Conservation (phyloP, 805 yeast species). For the Yarrowia yakushimensis region DNA sequence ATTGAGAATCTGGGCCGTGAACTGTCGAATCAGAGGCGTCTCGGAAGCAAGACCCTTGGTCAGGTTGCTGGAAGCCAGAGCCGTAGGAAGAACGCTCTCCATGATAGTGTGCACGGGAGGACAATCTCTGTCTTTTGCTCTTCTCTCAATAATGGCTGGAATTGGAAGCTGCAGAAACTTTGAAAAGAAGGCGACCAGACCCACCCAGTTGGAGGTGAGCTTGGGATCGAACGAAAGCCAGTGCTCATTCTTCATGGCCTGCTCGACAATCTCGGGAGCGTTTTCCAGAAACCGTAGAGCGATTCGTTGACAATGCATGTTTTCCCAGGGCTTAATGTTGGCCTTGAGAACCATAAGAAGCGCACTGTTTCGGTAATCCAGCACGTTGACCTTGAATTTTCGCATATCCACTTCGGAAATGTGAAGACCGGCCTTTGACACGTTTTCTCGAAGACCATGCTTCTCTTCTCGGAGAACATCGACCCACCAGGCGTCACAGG, state of each 20-base stretch:
- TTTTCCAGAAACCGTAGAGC: constrained; percentile 48
- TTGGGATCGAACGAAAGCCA: constrained; percentile 65
- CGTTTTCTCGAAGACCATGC: background rate
- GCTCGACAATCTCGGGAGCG: constrained; percentile 69
- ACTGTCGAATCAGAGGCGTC: constrained; percentile 53
- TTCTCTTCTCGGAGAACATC: constrained; percentile 7
- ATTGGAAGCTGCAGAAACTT: constrained; percentile 56
- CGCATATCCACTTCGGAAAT: constrained; percentile 11
- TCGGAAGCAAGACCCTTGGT: constrained; percentile 56
- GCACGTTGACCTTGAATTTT: constrained; percentile 58
- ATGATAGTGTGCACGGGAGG: constrained; percentile 39
- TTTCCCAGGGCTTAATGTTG: constrained; percentile 75
- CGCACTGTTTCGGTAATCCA: constrained; percentile 57
- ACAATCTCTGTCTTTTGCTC: constrained; percentile 35
- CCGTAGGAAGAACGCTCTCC: constrained; percentile 62
- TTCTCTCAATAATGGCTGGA: constrained; percentile 41
- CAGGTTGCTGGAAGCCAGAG: constrained; percentile 56
- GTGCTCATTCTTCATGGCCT: constrained; percentile 44
- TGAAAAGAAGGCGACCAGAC: constrained; percentile 60
- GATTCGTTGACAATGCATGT: constrained; percentile 56
- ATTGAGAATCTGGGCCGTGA: constrained; percentile 58
- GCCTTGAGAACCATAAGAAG: constrained; percentile 2
- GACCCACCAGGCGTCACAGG: constrained; percentile 36
- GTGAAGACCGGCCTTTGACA: background rate
- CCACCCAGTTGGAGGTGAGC: constrained; percentile 76